These are phyloP conservation scores for Alternaria tenuissima DNA, from an alignment of 2,329 filamentous ascomycete genomes.

Conservation along the genomic window DNA sequence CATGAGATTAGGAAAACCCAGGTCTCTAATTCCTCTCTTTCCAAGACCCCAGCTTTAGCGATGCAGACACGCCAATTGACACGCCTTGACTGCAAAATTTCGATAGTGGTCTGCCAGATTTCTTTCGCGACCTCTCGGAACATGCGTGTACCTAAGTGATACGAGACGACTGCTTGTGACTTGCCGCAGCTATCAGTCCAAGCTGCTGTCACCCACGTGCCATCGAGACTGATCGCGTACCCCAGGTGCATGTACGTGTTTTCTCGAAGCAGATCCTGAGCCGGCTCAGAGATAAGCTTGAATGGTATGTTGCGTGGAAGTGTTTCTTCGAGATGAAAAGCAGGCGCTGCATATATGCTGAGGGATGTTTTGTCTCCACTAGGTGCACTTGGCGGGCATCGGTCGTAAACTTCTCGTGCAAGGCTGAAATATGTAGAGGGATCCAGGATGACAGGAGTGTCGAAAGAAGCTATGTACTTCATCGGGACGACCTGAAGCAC, in stretches of 20 bases:
- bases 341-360: conserved; percentile 67
- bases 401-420: conserved; percentile 79
- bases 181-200: conserved; percentile 83
- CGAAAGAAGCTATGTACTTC: conserved; percentile 70
- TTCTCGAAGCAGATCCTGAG: conserved; percentile 76
- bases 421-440: conserved; percentile 68
- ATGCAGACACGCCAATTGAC: conserved; percentile 82
- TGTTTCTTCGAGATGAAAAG: conserved; percentile 75
- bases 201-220: conserved; percentile 78
- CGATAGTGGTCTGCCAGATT: conserved; percentile 79
- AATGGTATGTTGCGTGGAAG: conserved; percentile 78
- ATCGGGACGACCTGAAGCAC: conserved; percentile 79
- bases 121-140: conserved; percentile 74
- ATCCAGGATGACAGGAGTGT: conserved; percentile 68
- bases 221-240: conserved; percentile 78
- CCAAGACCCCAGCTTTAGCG: conserved; percentile 74
- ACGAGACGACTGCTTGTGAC: conserved; percentile 76
- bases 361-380: conserved; percentile 55
- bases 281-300: conserved; percentile 72
- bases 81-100: conserved; percentile 73
- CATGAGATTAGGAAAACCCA: conserved; percentile 49
- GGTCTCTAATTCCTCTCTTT: conserved; percentile 67
- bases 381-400: conserved; percentile 64
- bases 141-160: conserved; percentile 70
- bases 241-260: conserved; percentile 83